Percentiles rank a stretch among this genome's conserved stretches.
Evolutionary conservation across 2,329 filamentous ascomycete species (phyloP).

Genomic region (Paraphaeosphaeria sporulosa): DNA sequence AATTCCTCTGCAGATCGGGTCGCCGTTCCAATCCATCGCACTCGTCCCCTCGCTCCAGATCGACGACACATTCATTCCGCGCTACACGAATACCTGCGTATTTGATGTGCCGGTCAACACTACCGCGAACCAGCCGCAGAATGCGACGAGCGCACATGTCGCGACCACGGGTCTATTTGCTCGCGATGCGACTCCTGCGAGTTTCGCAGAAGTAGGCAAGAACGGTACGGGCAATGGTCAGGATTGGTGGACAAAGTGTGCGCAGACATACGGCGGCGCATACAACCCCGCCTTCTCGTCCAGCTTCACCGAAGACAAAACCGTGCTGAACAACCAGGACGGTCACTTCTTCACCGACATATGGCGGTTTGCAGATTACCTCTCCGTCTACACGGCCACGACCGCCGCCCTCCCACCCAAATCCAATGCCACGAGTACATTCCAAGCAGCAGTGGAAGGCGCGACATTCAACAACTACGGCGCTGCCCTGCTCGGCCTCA

Average conservation of each 20-base stretch:
- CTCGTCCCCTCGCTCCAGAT: slow-evolving; percentile 26
- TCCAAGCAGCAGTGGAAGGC: slow-evolving; percentile 21
- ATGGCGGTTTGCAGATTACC: slow-evolving; percentile 21
- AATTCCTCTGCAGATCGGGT: slow-evolving; percentile 24
- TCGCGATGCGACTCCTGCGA: not conserved
- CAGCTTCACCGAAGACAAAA: slow-evolving; percentile 18
- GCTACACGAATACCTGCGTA: slow-evolving; percentile 25
- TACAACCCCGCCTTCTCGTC: slow-evolving; percentile 19
- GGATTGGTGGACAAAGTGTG: slow-evolving; percentile 19
- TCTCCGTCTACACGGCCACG: slow-evolving; percentile 17
- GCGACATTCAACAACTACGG: slow-evolving; percentile 21
- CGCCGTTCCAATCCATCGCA: slow-evolving; percentile 23
- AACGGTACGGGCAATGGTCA: slow-evolving; percentile 1
- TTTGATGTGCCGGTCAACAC: slow-evolving; percentile 9
- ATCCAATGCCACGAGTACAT: slow-evolving; percentile 14
- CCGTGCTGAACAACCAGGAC: slow-evolving; percentile 13
- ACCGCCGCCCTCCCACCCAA: slow-evolving; percentile 15
- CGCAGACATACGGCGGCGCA: slow-evolving; percentile 23
- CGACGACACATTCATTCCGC: slow-evolving; percentile 27
- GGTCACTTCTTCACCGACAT: slow-evolving; percentile 23
- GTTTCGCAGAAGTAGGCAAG: not conserved
- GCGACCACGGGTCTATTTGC: not conserved
- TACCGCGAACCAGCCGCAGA: not conserved
- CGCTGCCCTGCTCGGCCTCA: slow-evolving; percentile 20
- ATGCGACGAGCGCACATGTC: not conserved